Conservation (phyloP, 2,329 filamentous ascomycete species). For the Fusarium nurragi region DNA sequence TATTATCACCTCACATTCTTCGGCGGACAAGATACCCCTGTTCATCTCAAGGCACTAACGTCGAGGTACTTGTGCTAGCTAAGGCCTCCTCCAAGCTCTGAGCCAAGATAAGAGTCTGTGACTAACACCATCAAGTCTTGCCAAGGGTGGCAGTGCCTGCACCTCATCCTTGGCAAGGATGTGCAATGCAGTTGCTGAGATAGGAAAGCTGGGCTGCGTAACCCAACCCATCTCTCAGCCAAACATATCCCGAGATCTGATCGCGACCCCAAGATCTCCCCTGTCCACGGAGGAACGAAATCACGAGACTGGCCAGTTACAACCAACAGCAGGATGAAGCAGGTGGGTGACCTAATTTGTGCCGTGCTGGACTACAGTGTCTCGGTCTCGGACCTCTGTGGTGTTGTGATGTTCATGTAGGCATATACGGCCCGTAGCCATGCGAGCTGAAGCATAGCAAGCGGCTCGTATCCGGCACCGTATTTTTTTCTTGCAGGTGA, state of each 20-base stretch:
- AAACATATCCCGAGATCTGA: slow-evolving; percentile 38
- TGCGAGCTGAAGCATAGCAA: not conserved
- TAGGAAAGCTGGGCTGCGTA: slow-evolving; percentile 12
- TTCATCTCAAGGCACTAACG: slow-evolving; percentile 15
- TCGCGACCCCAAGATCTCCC: slow-evolving; percentile 37
- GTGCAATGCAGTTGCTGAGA: slow-evolving; percentile 22
- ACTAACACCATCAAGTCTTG: slow-evolving; percentile 38
- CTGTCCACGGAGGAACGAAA: slow-evolving; percentile 5
- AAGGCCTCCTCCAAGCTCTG: slow-evolving; percentile 27
- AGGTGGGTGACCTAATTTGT: slow-evolving; percentile 9
- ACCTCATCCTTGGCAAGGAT: slow-evolving; percentile 34
- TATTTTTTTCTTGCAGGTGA: slow-evolving; percentile 13
- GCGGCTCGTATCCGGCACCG: slow-evolving; percentile 14
- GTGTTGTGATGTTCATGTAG: not conserved
- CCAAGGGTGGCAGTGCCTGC: slow-evolving; percentile 42
- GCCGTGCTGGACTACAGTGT: slow-evolving; percentile 1
- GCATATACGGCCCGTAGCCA: slow-evolving; percentile 3
- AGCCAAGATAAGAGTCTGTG: slow-evolving; percentile 30
- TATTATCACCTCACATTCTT: slow-evolving; percentile 3
- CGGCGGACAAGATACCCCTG: slow-evolving; percentile 14
- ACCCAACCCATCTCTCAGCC: slow-evolving; percentile 15
- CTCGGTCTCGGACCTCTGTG: slow-evolving; percentile 21
- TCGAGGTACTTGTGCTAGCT: slow-evolving; percentile 37
- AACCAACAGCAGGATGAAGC: not conserved
- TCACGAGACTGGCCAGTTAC: slow-evolving; percentile 33